A percentile compares a stretch with the other conserved stretches of the same genome.
Evolutionary conservation across 2,329 filamentous ascomycete species (phyloP).

Genomic region (Penicillium corylophilum): DNA sequence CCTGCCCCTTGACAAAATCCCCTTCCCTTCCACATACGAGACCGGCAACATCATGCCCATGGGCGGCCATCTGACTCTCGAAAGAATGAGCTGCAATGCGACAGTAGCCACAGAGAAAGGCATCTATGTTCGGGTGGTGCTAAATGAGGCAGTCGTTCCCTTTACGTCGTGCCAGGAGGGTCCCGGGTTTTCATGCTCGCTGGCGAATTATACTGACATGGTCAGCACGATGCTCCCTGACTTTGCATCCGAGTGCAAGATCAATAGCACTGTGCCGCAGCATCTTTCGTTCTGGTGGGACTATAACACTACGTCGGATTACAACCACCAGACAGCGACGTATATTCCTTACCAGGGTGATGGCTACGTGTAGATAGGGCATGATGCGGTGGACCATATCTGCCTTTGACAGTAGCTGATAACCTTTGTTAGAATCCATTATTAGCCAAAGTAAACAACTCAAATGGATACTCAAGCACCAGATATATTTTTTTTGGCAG

Average conservation of each 20-base stretch:
- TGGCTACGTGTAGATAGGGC: not conserved
- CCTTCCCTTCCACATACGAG: slow-evolving; percentile 18
- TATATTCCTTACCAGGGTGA: slow-evolving; percentile 2
- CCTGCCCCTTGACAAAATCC: slow-evolving; percentile 17
- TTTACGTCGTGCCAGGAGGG: slow-evolving; percentile 15
- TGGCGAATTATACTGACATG: slow-evolving; percentile 12
- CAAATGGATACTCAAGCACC: too few relatives aligned
- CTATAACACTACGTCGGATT: slow-evolving; percentile 8
- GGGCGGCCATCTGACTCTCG: slow-evolving; percentile 23
- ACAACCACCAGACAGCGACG: slow-evolving; percentile 7
- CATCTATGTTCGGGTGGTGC: slow-evolving; percentile 18
- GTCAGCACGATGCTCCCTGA: slow-evolving; percentile 7
- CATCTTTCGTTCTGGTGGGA: slow-evolving; percentile 19
- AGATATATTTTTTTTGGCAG: not conserved
- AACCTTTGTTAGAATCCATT: not conserved
- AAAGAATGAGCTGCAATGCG: slow-evolving; percentile 21
- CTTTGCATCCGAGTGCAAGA: slow-evolving; percentile 10
- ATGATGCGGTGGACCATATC: not conserved
- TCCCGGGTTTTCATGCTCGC: slow-evolving; percentile 20
- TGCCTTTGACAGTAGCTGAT: not conserved
- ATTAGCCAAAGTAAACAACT: too few relatives aligned
- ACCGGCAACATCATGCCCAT: slow-evolving; percentile 21
- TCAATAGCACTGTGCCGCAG: slow-evolving; percentile 14
- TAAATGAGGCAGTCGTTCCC: slow-evolving; percentile 26
- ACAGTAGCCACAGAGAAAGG: slow-evolving; percentile 14